Percentiles rank a stretch among this genome's conserved stretches.
Conservation (phyloP, 148 eudicot genomes). For the Camellia lanceoleosa region DNA sequence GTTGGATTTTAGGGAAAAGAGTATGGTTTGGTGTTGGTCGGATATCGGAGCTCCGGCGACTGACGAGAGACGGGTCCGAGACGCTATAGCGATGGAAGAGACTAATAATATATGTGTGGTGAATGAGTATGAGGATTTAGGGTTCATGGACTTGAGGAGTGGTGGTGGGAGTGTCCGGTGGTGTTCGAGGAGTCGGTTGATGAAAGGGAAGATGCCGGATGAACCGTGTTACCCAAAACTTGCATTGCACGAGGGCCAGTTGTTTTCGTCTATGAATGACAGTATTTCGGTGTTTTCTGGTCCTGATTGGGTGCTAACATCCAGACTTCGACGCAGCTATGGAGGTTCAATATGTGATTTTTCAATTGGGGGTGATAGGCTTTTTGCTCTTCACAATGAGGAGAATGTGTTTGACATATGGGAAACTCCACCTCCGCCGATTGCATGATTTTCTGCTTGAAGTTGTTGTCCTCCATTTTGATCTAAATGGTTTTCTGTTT, state of each 20-base stretch:
- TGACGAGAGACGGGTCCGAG: constrained; percentile 71
- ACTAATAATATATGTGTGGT: constrained; percentile 67
- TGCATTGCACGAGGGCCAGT: constrained; percentile 57
- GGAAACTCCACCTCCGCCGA: constrained; percentile 68
- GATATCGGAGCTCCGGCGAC: constrained; percentile 48
- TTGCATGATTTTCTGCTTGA: constrained; percentile 11
- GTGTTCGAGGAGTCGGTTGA: constrained; percentile 69
- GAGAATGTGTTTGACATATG: constrained; percentile 89
- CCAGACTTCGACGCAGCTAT: constrained; percentile 54
- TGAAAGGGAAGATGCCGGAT: constrained; percentile 63
- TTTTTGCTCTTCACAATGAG: constrained; percentile 84
- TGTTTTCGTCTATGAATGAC: constrained; percentile 82
- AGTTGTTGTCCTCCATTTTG: not conserved
- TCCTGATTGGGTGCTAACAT: constrained; percentile 83
- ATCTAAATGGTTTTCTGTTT: not conserved
- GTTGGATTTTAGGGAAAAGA: constrained; percentile 66
- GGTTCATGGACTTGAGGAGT: constrained; percentile 80
- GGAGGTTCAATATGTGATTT: constrained; percentile 93
- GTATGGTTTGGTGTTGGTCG: constrained; percentile 85
- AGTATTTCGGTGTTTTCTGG: constrained; percentile 77
- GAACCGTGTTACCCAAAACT: constrained; percentile 89
- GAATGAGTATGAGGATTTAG: constrained; percentile 82
- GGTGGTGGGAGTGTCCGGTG: constrained; percentile 54
- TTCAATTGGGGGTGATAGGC: constrained; percentile 79
- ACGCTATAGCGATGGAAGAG: constrained; percentile 80